Base-by-base conservation (phyloP, 176 grass and related monocot genomes). In the Rhynchospora tenuis region DNA sequence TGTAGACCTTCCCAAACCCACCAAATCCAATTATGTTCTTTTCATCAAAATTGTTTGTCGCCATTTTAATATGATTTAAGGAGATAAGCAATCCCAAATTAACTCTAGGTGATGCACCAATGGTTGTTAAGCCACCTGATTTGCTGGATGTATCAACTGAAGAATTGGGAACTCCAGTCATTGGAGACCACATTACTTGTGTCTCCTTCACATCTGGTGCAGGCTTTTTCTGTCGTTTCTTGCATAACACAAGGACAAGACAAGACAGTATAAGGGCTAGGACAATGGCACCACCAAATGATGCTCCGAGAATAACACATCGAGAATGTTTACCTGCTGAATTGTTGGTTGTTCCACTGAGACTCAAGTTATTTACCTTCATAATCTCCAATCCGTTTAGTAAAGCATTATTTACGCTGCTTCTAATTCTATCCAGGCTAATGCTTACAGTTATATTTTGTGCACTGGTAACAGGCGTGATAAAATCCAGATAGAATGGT, bases 311-410 rank as follows among this genome's bases (percentile, higher is more conserved):
- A 62, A 88, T 29, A 43, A 50, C 24, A 72, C 20, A 0, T 45
- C 0, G 77, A 61, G 3, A 4, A 54, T 20, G n/a, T 10, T 55
- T 8, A 14, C 2, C 0, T 59, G n/a, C 1, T 13, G 20, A 81
- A 26, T 52, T 9, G 46, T 46, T 20, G 29, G 11, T 44, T 15
- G 20, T 9, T 1, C 0, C 9, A 73, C 19, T 2, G 11, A 6
- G 17, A 73, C 5, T 33, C 31, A 33, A 33, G 1, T 33, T 48
- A 51, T 10, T 82, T 7, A 98, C 59, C 83, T 78, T 88, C 84
- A 98, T 90, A 75, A 98, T 93, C 86, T 98, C 95, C 11, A 98
- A 83, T 50, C 95, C 92, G 42, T 98, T 98, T 0, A 98, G 87
- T 3, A 90, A 69, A 9, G 81, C 95, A 12, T 82, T 82, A 8